These are phyloP conservation scores for Colletotrichum orchidophilum DNA, from an alignment of 2,329 filamentous ascomycete species.

Conservation along the genomic window DNA sequence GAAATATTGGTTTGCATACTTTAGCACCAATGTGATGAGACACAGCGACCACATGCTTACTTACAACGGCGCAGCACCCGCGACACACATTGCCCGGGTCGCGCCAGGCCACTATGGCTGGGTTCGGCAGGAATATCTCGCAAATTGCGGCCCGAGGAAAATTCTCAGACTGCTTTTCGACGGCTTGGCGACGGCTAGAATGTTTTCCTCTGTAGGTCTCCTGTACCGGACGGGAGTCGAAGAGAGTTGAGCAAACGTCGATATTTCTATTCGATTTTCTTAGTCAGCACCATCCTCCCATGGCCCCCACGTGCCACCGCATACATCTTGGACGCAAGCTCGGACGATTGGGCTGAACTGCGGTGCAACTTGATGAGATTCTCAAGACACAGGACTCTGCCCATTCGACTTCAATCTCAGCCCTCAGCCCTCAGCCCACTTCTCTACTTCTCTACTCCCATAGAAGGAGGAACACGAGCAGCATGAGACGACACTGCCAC, in stretches of 20 bases:
- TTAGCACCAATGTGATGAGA: background rate
- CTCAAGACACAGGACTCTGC: background rate
- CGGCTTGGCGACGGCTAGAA: too few relatives aligned
- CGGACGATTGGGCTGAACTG: background rate
- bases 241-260: background rate
- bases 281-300: background rate
- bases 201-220: too few relatives aligned
- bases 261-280: background rate
- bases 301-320: background rate
- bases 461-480: background rate
- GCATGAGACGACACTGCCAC: background rate
- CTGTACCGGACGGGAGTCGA: too few relatives aligned
- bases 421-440: background rate
- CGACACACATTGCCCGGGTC: background rate
- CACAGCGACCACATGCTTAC: background rate
- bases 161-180: background rate
- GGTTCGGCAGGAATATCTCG: background rate
- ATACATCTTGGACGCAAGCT: background rate
- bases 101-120: background rate
- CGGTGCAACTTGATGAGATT: slow-evolving; percentile 1
- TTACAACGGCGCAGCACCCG: background rate
- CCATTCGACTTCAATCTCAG: background rate
- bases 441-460: background rate
- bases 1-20: background rate
- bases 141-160: background rate